Base-by-base conservation (phyloP, 163 green algal species). In the Scenedesmus sp. region DNA sequence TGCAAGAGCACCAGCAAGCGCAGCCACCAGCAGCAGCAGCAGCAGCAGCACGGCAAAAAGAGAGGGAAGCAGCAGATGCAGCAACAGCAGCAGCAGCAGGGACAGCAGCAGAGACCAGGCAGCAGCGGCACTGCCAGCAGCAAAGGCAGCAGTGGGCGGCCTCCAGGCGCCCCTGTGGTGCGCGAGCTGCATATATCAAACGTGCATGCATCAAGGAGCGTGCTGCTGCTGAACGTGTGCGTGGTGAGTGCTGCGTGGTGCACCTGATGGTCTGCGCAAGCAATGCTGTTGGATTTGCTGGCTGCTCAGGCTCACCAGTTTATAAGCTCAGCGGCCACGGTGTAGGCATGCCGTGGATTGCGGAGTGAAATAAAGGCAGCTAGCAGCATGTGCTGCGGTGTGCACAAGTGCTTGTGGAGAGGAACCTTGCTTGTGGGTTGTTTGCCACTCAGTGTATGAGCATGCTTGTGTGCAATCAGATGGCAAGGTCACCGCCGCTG, bases 141-240 rank as follows among this genome's bases (percentile, higher is more conserved):
- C 24, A 46, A 35, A 65, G 22, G 42, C 49, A 40, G 79, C 49
- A 33, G n/a, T 43, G 33, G 18, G 46, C 59, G n/a, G 6, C 0
- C 37, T n/a, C 37, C 20, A 16, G 37, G 20, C 4, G 35, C 33
- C 12, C 40, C 73, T 49, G 82, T 87, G 35, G 82, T 56, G n/a
- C 82, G 49, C 30, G 33, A 53, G 30, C 82, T 87, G 49, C 9
- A 22, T 13, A 53, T 87, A 15, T 73, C 5, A 2, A 87, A 87
- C 13, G 24, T 65, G 46, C 82, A 87, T 49, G 33, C n/a, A 26
- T 49, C 33, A 26, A 51, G 37, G 33, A 87, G 9, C 12, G 82
- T 87, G 18, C 51, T 87, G 82, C 82, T 87, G 51, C 51, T 87
- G 3, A 87, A 87, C 37, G n/a, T 87, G 2, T 87, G 82, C 37